A percentile compares a stretch with the other conserved stretches of the same genome.
Conservation (phyloP, 768 basidiomycete species). For the Vararia minispora region DNA sequence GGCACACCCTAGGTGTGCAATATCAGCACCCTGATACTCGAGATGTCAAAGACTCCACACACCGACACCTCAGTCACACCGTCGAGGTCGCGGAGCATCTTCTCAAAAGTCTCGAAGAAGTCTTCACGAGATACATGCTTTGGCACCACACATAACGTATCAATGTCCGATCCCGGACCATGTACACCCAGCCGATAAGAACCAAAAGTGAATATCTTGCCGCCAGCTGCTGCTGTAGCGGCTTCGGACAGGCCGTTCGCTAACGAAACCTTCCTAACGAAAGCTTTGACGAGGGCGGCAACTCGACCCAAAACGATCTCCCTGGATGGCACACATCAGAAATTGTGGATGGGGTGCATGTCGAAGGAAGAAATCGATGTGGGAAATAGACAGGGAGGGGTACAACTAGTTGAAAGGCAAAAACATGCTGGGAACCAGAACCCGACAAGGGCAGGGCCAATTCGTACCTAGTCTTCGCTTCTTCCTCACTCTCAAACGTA, state of each 20-base stretch:
- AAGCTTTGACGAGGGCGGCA: constrained; percentile 82
- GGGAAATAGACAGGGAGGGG: neutral
- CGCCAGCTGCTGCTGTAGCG: constrained; percentile 83
- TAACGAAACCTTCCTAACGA: constrained; percentile 76
- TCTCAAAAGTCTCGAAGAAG: constrained; percentile 87
- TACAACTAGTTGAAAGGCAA: constrained; percentile 1
- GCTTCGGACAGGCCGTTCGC: constrained; percentile 77
- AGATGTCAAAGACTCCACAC: constrained; percentile 23
- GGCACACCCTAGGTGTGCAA: constrained; percentile 69
- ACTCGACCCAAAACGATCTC: constrained; percentile 90
- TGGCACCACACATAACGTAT: constrained; percentile 96
- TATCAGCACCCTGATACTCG: neutral
- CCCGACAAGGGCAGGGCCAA: neutral
- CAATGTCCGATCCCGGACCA: constrained; percentile 92
- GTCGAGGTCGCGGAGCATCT: constrained; percentile 75
- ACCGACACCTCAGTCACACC: constrained; percentile 87
- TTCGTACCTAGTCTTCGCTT: constrained; percentile 70
- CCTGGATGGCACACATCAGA: constrained; percentile 31
- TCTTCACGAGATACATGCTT: constrained; percentile 93
- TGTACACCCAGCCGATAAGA: constrained; percentile 98
- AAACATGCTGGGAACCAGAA: neutral
- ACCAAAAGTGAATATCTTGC: constrained; percentile 98
- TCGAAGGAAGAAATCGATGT: no score
- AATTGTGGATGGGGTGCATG: constrained; percentile 1
- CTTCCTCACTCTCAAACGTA: constrained; percentile 84